Conservation (phyloP, 2,329 filamentous ascomycete genomes). For the Paraconiothyrium sp. region DNA sequence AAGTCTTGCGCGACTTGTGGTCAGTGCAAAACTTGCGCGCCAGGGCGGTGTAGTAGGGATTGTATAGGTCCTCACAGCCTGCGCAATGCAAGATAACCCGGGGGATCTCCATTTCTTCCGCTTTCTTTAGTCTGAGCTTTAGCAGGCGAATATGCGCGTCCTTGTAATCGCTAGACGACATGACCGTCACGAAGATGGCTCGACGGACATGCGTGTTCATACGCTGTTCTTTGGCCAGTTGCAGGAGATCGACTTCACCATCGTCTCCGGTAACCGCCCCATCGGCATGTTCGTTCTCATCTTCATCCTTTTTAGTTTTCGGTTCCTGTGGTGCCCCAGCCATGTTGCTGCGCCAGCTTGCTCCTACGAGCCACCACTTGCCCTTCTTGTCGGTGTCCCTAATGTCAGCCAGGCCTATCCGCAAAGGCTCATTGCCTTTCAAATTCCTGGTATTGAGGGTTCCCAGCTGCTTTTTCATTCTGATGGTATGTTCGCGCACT, state of each 20-base stretch:
- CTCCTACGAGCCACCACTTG: conserved; percentile 98
- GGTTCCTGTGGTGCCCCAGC: conserved; percentile 49
- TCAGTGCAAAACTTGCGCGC: conserved; percentile 80
- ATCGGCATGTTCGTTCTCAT: conserved; percentile 18
- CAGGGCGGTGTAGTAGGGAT: conserved; percentile 91
- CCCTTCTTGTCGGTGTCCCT: conserved; percentile 84
- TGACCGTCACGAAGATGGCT: conserved; percentile 91
- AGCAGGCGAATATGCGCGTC: conserved; percentile 82
- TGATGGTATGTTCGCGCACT: conserved; percentile 80
- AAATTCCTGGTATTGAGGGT: conserved; percentile 74
- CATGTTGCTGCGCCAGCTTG: conserved; percentile 74
- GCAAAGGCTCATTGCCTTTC: conserved; percentile 81
- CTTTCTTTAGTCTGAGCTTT: conserved; percentile 85
- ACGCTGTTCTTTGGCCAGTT: conserved; percentile 80
- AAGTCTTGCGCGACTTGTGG: conserved; percentile 79
- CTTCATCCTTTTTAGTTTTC: conserved; percentile 44
- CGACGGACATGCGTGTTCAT: conserved; percentile 88
- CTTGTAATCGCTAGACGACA: conserved; percentile 83
- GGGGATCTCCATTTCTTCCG: conserved; percentile 86
- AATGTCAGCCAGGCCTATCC: conserved; percentile 83
- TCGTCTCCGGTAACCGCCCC: conserved; percentile 33
- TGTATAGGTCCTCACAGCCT: conserved; percentile 83
- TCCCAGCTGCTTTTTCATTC: conserved; percentile 89
- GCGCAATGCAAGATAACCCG: conserved; percentile 88
- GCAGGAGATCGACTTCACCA: conserved; percentile 69